phyloP scores from a whole-genome alignment of 1,284 basidiomycete species.

The Wolfiporia cocos region DNA sequence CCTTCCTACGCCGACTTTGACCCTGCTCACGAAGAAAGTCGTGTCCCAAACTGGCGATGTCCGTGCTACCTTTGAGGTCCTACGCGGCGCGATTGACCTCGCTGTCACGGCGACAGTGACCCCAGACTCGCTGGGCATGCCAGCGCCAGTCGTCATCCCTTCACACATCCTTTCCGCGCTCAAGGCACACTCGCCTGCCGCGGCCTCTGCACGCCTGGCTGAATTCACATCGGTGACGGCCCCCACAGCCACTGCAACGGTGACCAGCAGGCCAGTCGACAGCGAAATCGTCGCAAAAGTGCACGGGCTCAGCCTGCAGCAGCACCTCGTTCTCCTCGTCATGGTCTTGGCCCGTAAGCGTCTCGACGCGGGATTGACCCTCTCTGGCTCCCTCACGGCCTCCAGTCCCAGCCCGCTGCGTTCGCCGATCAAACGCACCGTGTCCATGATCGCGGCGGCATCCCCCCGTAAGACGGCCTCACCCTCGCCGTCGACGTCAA shows the following conservation, averaged over 20 bases:
- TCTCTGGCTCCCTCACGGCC: conserved; percentile 32
- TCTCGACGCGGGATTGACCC: conserved; percentile 45
- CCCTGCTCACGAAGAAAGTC: conserved; percentile 69
- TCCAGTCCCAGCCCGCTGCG: conserved; percentile 30
- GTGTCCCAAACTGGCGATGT: conserved; percentile 76
- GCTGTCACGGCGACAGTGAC: conserved; percentile 32
- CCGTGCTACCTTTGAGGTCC: conserved; percentile 67
- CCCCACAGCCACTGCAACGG: conserved; percentile 13
- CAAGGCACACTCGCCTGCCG: conserved; percentile 58
- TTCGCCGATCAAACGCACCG: conserved; percentile 45
- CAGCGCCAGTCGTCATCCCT: conserved; percentile 47
- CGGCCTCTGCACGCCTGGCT: conserved; percentile 24
- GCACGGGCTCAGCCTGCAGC: conserved; percentile 61
- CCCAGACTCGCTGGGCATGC: conserved; percentile 33
- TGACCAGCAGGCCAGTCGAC: conserved; percentile 37
- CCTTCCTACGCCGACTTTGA: conserved; percentile 55
- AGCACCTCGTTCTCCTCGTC: conserved; percentile 59
- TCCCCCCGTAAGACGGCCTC: too few species aligned
- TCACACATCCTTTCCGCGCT: conserved; percentile 61
- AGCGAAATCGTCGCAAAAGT: conserved; percentile 64
- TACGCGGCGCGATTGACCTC: conserved; percentile 70
- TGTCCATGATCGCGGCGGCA: too few species aligned
- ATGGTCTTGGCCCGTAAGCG: conserved; percentile 61
- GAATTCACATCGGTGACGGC: conserved; percentile 9
- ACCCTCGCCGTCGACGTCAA: conserved; percentile 21